These are phyloP conservation scores for Tripterygium wilfordii DNA, from an alignment of 177 flowering plant genomes.

Conservation along the genomic window DNA sequence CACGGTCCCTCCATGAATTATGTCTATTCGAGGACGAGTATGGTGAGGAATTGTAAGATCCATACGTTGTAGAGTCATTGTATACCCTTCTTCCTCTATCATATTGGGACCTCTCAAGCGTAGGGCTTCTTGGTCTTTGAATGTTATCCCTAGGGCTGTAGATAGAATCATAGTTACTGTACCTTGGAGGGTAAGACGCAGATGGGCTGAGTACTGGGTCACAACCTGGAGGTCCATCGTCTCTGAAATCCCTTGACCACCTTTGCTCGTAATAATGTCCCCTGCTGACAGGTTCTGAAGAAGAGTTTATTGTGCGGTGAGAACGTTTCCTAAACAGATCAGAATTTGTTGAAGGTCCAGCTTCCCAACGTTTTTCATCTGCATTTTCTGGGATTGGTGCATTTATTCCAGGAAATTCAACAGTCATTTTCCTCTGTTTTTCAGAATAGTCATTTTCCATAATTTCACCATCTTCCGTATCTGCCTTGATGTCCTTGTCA, in stretches of 20 bases:
- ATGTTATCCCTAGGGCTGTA: conserved; percentile 17
- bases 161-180: conserved; percentile 26
- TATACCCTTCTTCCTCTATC: conserved; percentile 45
- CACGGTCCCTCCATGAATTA: conserved; percentile 12
- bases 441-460: conserved; percentile 28
- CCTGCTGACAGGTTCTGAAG: conserved; percentile 30
- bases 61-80: conserved; percentile 32
- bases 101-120: conserved; percentile 37
- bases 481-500: conserved; percentile 47
- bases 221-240: conserved; percentile 63
- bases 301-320: conserved; percentile 24
- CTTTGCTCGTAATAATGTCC: conserved; percentile 36
- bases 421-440: conserved; percentile 52
- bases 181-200: conserved; percentile 38
- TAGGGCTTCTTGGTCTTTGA: conserved; percentile 40
- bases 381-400: conserved; percentile 91
- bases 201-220: conserved; percentile 30
- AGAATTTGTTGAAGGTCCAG: conserved; percentile 25
- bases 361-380: conserved; percentile 60
- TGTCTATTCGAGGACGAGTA: conserved; percentile 20
- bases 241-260: conserved; percentile 43
- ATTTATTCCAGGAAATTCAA: conserved; percentile 88
- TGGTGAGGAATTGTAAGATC: conserved; percentile 11
- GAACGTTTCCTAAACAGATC: conserved; percentile 25
- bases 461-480: conserved; percentile 79